Conservation (phyloP, 345 rosid genomes). For the Eucalyptus coolabah region DNA sequence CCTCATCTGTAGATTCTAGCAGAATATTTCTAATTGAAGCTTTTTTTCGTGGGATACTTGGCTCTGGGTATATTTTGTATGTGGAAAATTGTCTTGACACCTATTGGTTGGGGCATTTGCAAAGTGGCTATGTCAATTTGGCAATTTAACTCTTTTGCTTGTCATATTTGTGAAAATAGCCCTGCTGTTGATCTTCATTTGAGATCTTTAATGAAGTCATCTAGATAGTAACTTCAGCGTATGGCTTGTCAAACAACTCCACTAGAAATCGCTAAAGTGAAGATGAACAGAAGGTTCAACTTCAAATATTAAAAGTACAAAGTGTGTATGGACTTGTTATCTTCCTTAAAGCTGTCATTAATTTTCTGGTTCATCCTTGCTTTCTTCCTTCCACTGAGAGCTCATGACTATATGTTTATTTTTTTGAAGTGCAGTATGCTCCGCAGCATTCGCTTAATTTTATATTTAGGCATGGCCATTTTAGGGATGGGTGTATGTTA, state of each 20-base stretch:
- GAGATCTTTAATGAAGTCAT: neutral
- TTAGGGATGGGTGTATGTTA: conserved; percentile 63
- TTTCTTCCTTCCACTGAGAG: neutral
- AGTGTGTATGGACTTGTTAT: neutral
- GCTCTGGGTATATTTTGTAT: neutral
- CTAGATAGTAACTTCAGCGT: neutral
- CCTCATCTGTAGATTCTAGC: neutral
- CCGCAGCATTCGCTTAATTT: conserved; percentile 77
- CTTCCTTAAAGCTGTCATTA: neutral
- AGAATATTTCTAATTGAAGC: neutral
- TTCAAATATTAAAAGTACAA: neutral
- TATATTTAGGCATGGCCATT: conserved; percentile 89
- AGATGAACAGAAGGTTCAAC: neutral
- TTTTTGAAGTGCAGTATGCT: conserved; percentile 60
- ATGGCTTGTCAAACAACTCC: neutral
- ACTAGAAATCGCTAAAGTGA: neutral
- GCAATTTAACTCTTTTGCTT: neutral
- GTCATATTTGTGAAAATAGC: neutral
- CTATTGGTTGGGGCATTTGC: neutral
- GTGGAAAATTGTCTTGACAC: neutral
- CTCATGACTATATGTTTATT: neutral
- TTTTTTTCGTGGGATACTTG: neutral
- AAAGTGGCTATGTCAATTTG: neutral
- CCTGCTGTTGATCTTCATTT: neutral
- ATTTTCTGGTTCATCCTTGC: neutral